A percentile compares a stretch with the other conserved stretches of the same genome.
Evolutionary conservation across 2,329 filamentous ascomycete species (phyloP).

Genomic region (Penicillium griseofulvum): DNA sequence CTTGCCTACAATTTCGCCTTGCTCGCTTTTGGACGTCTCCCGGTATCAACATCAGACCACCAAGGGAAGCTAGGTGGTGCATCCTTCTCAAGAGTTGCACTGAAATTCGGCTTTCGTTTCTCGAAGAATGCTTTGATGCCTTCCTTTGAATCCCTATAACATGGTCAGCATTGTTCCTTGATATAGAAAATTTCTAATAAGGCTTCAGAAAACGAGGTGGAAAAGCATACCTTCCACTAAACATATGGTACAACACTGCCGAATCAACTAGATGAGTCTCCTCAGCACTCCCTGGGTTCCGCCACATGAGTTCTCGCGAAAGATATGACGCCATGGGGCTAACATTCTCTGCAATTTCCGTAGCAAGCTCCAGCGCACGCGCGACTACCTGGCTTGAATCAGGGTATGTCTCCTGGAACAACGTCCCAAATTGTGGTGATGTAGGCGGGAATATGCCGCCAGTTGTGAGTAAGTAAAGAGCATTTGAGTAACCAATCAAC

Average conservation of each 20-base stretch:
- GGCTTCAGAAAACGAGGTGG: too few species aligned
- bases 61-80: conserved; percentile 7
- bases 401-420: conserved; percentile 8
- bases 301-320: conserved; percentile 9
- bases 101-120: conserved; percentile 5
- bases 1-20: not conserved
- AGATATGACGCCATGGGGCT: conserved; percentile 8
- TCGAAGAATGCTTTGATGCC: conserved; percentile 2
- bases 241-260: conserved; percentile 8
- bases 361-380: conserved; percentile 5
- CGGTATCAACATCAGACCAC: conserved; percentile 7
- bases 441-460: not conserved
- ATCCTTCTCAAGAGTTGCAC: not conserved
- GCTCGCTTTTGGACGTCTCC: not conserved
- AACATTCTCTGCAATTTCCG: conserved; percentile 2
- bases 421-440: not conserved
- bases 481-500: conserved; percentile 8
- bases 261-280: conserved; percentile 9
- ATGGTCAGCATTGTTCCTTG: not conserved
- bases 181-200: not conserved
- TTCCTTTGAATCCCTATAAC: conserved; percentile 5
- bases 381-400: not conserved
- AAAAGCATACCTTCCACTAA: conserved; percentile 3
- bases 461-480: conserved; percentile 6
- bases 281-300: conserved; percentile 7